These are phyloP conservation scores for Atkinsonella texensis DNA, from an alignment of 2,329 filamentous ascomycete genomes.

Conservation along the genomic window DNA sequence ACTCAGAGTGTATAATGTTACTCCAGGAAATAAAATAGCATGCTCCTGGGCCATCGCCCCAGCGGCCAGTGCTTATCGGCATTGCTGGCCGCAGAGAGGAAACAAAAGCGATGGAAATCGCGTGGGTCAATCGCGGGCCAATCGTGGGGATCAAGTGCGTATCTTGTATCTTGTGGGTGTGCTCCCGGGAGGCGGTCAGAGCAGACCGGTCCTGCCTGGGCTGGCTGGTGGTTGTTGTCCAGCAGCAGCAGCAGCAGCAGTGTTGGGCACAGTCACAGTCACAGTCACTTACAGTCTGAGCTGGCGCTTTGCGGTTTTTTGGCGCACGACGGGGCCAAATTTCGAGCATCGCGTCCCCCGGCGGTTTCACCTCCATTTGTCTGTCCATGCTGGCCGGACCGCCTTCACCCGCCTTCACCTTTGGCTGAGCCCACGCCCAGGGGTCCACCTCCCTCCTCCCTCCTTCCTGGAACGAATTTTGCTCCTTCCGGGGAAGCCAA, in stretches of 20 bases:
- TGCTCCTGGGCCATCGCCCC: too few relatives aligned
- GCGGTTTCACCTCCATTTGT: neutral
- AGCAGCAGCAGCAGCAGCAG: too few relatives aligned
- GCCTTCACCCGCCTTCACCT: neutral
- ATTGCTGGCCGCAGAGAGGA: neutral
- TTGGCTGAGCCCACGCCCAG: neutral
- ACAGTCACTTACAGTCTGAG: too few relatives aligned
- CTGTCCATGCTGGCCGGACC: neutral
- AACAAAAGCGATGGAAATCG: neutral
- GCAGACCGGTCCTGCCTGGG: neutral
- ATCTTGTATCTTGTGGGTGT: constrained; percentile 2
- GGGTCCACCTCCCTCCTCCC: neutral
- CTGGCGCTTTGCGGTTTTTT: neutral
- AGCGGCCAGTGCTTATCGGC: neutral
- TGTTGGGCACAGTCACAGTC: neutral
- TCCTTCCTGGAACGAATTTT: too few relatives aligned
- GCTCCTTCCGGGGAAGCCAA: constrained; percentile 2
- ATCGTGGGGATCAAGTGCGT: neutral
- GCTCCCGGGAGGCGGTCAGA: constrained; percentile 6
- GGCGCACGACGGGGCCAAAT: neutral
- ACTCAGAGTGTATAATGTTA: too few relatives aligned
- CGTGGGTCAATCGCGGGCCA: too few relatives aligned
- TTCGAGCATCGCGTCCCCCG: neutral
- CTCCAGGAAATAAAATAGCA: too few relatives aligned
- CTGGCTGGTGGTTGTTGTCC: neutral